These are phyloP conservation scores for Claviceps sp. DNA, from an alignment of 2,329 filamentous ascomycete species.

Conservation along the genomic window DNA sequence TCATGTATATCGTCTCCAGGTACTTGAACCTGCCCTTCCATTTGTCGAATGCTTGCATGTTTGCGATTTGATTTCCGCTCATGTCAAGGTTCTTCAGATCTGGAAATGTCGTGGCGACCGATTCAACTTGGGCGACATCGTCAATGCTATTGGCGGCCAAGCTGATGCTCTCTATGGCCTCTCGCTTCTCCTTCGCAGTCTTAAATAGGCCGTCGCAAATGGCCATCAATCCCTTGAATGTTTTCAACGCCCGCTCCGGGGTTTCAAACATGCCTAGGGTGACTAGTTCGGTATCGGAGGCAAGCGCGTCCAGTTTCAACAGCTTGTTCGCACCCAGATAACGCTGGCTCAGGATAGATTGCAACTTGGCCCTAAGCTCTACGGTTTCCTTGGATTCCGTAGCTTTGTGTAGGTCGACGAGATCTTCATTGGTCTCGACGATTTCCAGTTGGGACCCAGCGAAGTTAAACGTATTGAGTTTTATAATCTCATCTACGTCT, in stretches of 20 bases:
- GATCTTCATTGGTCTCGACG: constrained; percentile 31
- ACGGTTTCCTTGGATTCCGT: constrained; percentile 38
- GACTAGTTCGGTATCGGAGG: constrained; percentile 56
- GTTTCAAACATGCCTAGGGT: constrained; percentile 64
- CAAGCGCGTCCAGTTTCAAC: constrained; percentile 69
- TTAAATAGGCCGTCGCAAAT: constrained; percentile 71
- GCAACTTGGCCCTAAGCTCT: constrained; percentile 56
- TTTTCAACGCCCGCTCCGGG: constrained; percentile 62
- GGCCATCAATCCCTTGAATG: constrained; percentile 84
- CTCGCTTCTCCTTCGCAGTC: constrained; percentile 54
- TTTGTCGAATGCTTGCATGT: constrained; percentile 50
- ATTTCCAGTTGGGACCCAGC: constrained; percentile 50
- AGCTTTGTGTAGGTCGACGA: constrained; percentile 20
- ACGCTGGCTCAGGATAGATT: constrained; percentile 56
- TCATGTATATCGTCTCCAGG: constrained; percentile 69
- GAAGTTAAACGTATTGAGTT: constrained; percentile 56
- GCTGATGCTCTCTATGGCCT: constrained; percentile 69
- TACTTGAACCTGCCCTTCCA: constrained; percentile 71
- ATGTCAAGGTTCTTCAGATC: constrained; percentile 81
- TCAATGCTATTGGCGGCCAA: constrained; percentile 68
- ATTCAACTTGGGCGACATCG: constrained; percentile 58
- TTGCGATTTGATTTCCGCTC: constrained; percentile 66
- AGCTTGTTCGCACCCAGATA: constrained; percentile 63
- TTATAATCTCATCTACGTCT: constrained; percentile 49
- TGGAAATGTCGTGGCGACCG: constrained; percentile 66